These are phyloP conservation scores for Hippophae gyantsensis DNA, from an alignment of 306 rosid genomes.

Conservation along the genomic window DNA sequence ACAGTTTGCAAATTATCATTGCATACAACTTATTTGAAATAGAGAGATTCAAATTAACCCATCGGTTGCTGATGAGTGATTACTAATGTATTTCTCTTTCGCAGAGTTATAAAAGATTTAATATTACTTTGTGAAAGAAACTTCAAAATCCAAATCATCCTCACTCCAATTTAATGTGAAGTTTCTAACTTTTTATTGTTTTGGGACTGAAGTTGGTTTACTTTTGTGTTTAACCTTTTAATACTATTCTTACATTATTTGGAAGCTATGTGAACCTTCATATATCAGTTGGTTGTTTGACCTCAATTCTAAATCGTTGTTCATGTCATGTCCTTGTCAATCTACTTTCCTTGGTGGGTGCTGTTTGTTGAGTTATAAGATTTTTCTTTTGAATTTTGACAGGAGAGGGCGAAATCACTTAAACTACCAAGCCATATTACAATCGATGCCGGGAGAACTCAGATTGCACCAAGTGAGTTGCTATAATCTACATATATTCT, in stretches of 20 bases:
- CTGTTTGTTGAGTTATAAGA: slow-evolving; percentile 1
- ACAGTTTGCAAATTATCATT: too few species aligned
- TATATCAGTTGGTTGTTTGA: neutral
- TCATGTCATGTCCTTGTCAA: neutral
- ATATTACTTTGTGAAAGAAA: too few species aligned
- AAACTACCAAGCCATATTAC: slow-evolving; percentile 82
- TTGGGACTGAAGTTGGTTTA: neutral
- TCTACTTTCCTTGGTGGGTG: neutral
- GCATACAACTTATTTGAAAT: too few species aligned
- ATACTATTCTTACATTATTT: neutral
- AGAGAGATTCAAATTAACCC: too few species aligned
- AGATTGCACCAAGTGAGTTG: slow-evolving; percentile 91
- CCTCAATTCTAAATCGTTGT: neutral
- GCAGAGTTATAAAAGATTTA: too few species aligned
- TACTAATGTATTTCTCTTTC: too few species aligned
- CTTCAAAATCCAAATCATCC: too few species aligned
- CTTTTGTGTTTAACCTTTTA: neutral
- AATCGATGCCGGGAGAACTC: slow-evolving; percentile 94
- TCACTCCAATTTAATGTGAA: too few species aligned
- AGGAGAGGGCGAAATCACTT: slow-evolving; percentile 78
- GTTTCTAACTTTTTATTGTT: too few species aligned
- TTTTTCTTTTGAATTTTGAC: slow-evolving; percentile 14
- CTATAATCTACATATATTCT: slow-evolving; percentile 5
- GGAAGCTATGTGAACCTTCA: neutral
- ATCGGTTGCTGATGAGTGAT: too few species aligned